Conservation (phyloP, 148 eudicot species). For the Salicornia ramosissima region DNA sequence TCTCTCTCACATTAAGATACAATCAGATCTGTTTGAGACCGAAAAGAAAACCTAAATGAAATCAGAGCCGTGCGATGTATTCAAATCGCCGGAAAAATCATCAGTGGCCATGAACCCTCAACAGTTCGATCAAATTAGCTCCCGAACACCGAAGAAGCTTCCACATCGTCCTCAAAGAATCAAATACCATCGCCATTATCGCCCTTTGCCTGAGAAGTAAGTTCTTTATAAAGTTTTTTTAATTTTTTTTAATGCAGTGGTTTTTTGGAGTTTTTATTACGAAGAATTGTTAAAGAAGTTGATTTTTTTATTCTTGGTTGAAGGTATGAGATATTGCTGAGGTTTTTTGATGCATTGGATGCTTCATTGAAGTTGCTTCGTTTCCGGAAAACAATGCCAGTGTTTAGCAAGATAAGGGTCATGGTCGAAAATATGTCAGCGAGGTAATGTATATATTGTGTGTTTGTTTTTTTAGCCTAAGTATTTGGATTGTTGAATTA, state of each 20-base stretch:
- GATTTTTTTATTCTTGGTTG: slow-evolving; percentile 3
- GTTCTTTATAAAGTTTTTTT: not conserved
- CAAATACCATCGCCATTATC: slow-evolving; percentile 23
- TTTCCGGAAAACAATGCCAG: slow-evolving; percentile 46
- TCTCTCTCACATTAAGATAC: not conserved
- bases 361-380: slow-evolving; percentile 64
- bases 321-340: slow-evolving; percentile 58
- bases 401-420: slow-evolving; percentile 52
- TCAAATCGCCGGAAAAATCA: slow-evolving; percentile 18
- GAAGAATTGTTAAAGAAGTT: not conserved
- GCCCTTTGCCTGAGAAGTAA: slow-evolving; percentile 60
- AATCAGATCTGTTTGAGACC: not conserved
- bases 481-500: not conserved
- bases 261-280: not conserved
- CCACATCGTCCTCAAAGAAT: slow-evolving; percentile 30
- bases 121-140: slow-evolving; percentile 20
- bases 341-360: slow-evolving; percentile 62
- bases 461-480: not conserved
- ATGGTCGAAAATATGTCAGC: slow-evolving; percentile 57
- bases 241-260: too few species aligned
- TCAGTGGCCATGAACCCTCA: not conserved
- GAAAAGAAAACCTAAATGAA: slow-evolving; percentile 19
- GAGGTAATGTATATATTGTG: slow-evolving; percentile 36
- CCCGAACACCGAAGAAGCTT: slow-evolving; percentile 50
- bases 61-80: slow-evolving; percentile 27